Evolutionary conservation across 2,329 filamentous ascomycete species (phyloP).

Genomic region (Venturia nashicola): DNA sequence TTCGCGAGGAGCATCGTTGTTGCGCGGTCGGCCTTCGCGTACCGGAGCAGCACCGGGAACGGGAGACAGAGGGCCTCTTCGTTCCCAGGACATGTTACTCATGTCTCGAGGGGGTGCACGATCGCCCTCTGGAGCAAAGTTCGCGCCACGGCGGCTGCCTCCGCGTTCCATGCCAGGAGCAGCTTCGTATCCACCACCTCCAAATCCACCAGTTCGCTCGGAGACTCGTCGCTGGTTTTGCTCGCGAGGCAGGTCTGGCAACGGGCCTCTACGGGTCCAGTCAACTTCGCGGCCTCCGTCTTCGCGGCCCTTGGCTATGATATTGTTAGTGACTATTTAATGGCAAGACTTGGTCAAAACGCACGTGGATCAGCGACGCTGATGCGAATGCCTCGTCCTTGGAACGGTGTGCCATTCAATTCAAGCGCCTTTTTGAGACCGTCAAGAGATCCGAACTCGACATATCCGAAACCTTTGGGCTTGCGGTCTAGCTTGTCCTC

Average conservation of each 20-base stretch:
- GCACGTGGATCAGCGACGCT: slow-evolving; percentile 96
- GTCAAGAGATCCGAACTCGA: slow-evolving; percentile 80
- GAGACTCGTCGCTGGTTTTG: slow-evolving; percentile 41
- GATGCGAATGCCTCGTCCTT: slow-evolving; percentile 80
- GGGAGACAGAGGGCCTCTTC: slow-evolving; percentile 81
- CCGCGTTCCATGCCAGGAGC: slow-evolving; percentile 50
- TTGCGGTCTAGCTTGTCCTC: slow-evolving; percentile 90
- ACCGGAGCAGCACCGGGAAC: slow-evolving; percentile 31
- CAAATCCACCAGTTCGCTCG: slow-evolving; percentile 34
- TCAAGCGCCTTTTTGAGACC: slow-evolving; percentile 84
- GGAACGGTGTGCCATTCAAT: slow-evolving; percentile 69
- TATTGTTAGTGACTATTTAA: slow-evolving; percentile 18
- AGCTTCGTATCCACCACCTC: slow-evolving; percentile 35
- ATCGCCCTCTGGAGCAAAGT: slow-evolving; percentile 56
- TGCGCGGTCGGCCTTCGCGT: slow-evolving; percentile 47
- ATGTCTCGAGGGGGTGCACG: slow-evolving; percentile 48
- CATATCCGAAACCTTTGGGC: slow-evolving; percentile 96
- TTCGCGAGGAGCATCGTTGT: slow-evolving; percentile 41
- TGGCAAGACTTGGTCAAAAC: slow-evolving; percentile 25
- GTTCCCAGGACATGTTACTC: slow-evolving; percentile 67
- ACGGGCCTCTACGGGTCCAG: slow-evolving; percentile 88
- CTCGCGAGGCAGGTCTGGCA: slow-evolving; percentile 56
- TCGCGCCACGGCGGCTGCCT: slow-evolving; percentile 50
- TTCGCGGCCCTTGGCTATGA: slow-evolving; percentile 72
- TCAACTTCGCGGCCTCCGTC: slow-evolving; percentile 74